phyloP scores from a whole-genome alignment of 805 yeast species.

The Yamadazyma ubonensis region DNA sequence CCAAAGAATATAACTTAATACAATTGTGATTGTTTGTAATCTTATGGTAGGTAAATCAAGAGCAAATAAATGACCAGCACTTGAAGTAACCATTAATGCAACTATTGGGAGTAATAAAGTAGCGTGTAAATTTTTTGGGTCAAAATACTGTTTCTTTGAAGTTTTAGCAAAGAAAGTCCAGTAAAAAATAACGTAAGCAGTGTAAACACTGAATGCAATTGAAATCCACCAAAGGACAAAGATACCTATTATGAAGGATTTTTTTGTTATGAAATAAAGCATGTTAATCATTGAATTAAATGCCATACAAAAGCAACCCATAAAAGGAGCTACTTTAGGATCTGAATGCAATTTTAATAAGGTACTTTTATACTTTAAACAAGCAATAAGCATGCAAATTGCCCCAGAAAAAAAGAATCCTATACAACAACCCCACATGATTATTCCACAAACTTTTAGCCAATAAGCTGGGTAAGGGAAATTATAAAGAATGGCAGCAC shows the following conservation, averaged over 20 bases:
- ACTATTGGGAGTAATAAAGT: conserved; percentile 73
- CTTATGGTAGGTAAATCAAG: conserved; percentile 39
- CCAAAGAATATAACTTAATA: conserved; percentile 61
- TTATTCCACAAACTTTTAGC: conserved; percentile 55
- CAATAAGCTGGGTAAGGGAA: conserved; percentile 67
- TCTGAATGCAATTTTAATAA: conserved; percentile 22
- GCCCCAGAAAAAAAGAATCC: conserved; percentile 45
- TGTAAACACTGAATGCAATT: conserved; percentile 49
- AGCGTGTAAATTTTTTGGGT: conserved; percentile 45
- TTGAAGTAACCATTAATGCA: conserved; percentile 70
- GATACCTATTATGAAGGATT: conserved; percentile 45
- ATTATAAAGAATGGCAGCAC: conserved; percentile 55
- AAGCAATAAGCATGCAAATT: conserved; percentile 40
- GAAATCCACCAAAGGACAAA: conserved; percentile 72
- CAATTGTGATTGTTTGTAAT: conserved; percentile 51
- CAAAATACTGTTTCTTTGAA: conserved; percentile 23
- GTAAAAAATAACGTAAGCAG: conserved; percentile 61
- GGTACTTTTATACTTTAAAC: conserved; percentile 31
- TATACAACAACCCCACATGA: conserved; percentile 62
- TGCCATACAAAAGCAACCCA: conserved; percentile 86
- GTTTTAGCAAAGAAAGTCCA: conserved; percentile 45
- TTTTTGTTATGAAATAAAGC: conserved; percentile 45
- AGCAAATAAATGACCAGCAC: conserved; percentile 63
- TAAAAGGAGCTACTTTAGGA: conserved; percentile 53
- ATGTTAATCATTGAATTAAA: conserved; percentile 61